phyloP scores from a whole-genome alignment of 148 eudicot genomes.

The Silene uniflora region DNA sequence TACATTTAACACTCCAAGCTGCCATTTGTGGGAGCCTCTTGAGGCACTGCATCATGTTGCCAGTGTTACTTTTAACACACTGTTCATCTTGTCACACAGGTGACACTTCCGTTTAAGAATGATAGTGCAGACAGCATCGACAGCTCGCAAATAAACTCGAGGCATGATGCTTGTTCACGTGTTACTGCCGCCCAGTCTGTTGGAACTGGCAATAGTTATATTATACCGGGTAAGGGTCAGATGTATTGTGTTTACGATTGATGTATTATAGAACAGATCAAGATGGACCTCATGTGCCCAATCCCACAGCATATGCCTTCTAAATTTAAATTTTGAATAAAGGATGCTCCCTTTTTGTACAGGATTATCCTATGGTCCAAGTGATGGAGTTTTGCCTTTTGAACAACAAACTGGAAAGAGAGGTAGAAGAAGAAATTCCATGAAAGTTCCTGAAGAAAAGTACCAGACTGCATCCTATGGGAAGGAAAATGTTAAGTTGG shows the following conservation, averaged over 20 bases:
- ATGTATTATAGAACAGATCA: conserved; percentile 6
- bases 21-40: neutral
- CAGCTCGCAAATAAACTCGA: conserved; percentile 22
- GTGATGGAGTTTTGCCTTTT: conserved; percentile 35
- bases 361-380: conserved; percentile 42
- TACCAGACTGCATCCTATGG: conserved; percentile 36
- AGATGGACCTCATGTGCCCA: neutral
- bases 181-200: conserved; percentile 29
- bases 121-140: conserved; percentile 31
- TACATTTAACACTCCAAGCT: neutral
- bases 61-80: neutral
- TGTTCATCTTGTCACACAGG: conserved; percentile 32
- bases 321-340: neutral
- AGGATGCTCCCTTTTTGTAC: conserved; percentile 20
- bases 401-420: conserved; percentile 55
- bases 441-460: conserved; percentile 44
- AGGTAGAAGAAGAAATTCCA: conserved; percentile 55
- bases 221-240: conserved; percentile 22
- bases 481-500: conserved; percentile 40
- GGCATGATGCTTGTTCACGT: conserved; percentile 14
- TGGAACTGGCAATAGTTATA: conserved; percentile 15
- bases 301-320: neutral
- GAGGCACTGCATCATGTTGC: neutral
- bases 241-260: neutral
- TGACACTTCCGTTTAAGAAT: conserved; percentile 32